Percentiles rank a stretch among this genome's conserved stretches.
phyloP scores from a whole-genome alignment of 139 green algal genomes.

The Chlorella sp. region DNA sequence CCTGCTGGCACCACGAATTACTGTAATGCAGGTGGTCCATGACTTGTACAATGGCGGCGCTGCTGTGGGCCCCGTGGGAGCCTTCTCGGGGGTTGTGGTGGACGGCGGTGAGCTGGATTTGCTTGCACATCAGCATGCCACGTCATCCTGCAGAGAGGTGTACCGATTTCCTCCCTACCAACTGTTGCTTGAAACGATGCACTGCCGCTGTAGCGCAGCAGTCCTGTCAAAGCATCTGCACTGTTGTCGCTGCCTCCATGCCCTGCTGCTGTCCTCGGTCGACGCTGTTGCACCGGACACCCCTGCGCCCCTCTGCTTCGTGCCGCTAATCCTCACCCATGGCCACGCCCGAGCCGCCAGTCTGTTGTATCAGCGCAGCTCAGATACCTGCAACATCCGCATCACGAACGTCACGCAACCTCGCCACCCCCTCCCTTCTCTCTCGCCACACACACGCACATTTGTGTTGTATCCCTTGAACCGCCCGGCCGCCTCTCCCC shows the following conservation, averaged over 20 bases:
- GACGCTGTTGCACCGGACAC: neutral
- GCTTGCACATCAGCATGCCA: neutral
- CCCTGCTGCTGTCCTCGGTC: no score
- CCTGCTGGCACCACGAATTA: neutral
- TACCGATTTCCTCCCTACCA: neutral
- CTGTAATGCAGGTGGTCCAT: conserved; percentile 20
- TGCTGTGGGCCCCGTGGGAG: conserved; percentile 1
- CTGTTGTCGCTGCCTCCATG: neutral
- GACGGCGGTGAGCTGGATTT: neutral
- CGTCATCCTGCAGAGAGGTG: no score
- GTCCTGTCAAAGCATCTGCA: no score
- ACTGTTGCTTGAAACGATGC: neutral
- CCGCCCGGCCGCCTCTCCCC: no score
- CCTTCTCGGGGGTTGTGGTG: conserved; percentile 18
- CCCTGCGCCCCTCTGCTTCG: neutral
- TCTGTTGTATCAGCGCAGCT: neutral
- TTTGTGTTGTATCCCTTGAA: no score
- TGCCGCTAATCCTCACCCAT: neutral
- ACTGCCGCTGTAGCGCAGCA: neutral
- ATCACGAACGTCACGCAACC: neutral
- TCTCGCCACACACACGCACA: neutral
- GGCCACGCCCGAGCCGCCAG: neutral
- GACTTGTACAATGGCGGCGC: conserved; percentile 28
- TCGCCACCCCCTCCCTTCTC: neutral
- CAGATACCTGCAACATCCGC: neutral